phyloP scores from a whole-genome alignment of 352 stramenopile species.

The Globisporangium echinulatum region DNA sequence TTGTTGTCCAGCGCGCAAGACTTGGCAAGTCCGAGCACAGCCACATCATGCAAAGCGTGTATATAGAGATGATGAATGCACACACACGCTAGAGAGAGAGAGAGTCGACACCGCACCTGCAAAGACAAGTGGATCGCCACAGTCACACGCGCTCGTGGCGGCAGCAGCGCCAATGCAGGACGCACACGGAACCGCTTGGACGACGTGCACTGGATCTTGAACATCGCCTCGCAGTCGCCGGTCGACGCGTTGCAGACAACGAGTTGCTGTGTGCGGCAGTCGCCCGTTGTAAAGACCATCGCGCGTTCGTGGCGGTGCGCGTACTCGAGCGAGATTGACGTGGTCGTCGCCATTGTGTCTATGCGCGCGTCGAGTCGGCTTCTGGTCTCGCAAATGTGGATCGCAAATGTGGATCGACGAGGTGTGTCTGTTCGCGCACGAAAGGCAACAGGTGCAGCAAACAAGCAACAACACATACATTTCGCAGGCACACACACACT shows the following conservation, averaged over 20 bases:
- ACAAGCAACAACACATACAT: no score
- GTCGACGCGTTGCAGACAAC: slow-evolving; percentile 11
- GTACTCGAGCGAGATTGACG: slow-evolving; percentile 9
- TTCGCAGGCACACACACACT: no score
- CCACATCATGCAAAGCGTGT: no score
- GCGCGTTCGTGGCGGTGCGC: slow-evolving; percentile 4
- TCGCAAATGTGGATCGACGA: no score
- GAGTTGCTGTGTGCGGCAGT: slow-evolving; percentile 10
- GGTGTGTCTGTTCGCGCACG: no score
- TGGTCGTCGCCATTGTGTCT: neutral
- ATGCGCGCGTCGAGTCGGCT: neutral
- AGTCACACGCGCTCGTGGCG: slow-evolving; percentile 1
- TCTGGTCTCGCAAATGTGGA: no score
- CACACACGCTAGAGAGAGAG: neutral
- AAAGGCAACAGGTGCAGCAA: no score
- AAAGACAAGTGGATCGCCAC: slow-evolving; percentile 26
- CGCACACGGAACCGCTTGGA: slow-evolving; percentile 32
- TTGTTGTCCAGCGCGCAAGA: no score
- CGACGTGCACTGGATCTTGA: slow-evolving; percentile 43
- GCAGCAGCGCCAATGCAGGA: slow-evolving; percentile 15
- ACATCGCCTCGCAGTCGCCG: slow-evolving; percentile 15
- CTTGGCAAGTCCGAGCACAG: no score
- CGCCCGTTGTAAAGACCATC: slow-evolving; percentile 11
- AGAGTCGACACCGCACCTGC: slow-evolving; percentile 13
- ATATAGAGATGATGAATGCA: no score